Percentiles rank a stretch among this genome's conserved stretches.
Evolutionary conservation across 441 rosid genomes (phyloP).

Genomic region (Aleurites moluccanus): DNA sequence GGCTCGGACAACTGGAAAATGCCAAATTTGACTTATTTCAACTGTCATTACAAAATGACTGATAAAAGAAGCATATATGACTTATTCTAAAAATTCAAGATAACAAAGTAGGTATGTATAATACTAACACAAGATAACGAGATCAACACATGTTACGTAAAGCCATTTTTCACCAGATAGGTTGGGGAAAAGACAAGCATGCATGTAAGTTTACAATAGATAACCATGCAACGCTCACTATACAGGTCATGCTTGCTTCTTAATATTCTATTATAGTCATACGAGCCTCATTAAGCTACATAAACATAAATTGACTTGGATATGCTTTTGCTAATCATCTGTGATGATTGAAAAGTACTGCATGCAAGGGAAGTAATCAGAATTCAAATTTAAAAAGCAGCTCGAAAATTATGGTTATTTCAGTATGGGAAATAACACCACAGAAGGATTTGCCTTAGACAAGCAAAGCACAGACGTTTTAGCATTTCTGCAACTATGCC

Average conservation of each 20-base stretch:
- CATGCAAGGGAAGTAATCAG: not conserved
- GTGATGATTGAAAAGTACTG: not conserved
- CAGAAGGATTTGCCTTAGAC: not conserved
- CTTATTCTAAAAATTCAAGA: not conserved
- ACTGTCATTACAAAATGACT: not conserved
- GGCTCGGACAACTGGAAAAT: not conserved
- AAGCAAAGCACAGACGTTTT: not conserved
- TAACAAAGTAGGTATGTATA: not conserved
- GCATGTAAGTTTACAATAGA: not conserved
- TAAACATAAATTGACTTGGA: not conserved
- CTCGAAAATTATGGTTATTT: not conserved
- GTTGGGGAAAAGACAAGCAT: not conserved
- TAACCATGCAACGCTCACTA: not conserved
- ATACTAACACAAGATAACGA: not conserved
- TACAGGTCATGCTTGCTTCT: not conserved
- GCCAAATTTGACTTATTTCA: not conserved
- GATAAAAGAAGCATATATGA: not conserved
- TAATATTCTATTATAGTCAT: not conserved
- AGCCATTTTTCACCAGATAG: not conserved
- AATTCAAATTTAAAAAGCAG: constrained; percentile 1
- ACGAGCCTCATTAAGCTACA: not conserved
- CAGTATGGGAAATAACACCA: not conserved
- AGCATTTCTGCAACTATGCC: constrained; percentile 3
- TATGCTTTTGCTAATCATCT: constrained; percentile 2
- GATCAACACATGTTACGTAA: not conserved